These are phyloP conservation scores for Leccinum fibrillosum DNA, from an alignment of 768 basidiomycete species.

Conservation along the genomic window DNA sequence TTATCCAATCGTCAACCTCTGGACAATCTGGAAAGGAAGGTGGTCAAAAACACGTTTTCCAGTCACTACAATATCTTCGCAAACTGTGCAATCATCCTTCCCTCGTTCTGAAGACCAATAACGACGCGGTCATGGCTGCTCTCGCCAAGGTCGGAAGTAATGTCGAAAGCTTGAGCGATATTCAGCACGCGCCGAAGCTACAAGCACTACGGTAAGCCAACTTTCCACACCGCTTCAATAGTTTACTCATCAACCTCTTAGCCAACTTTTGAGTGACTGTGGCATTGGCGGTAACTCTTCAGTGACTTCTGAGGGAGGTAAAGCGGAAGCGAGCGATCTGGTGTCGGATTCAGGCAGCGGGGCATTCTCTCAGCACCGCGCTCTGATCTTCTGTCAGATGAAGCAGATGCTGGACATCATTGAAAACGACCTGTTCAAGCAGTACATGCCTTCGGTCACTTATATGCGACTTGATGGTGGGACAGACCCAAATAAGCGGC, in stretches of 20 bases:
- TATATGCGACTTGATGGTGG: constrained; percentile 98
- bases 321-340: constrained; percentile 66
- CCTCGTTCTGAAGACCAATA: constrained; percentile 76
- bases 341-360: constrained; percentile 45
- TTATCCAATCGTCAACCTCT: constrained; percentile 46
- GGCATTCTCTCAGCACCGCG: constrained; percentile 91
- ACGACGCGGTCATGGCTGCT: constrained; percentile 53
- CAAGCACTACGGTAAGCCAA: constrained; percentile 77
- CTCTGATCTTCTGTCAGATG: constrained; percentile 98
- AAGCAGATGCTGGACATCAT: constrained; percentile 99
- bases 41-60: constrained; percentile 88
- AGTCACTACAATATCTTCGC: constrained; percentile 92
- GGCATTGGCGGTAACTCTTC: constrained; percentile 70
- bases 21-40: constrained; percentile 35
- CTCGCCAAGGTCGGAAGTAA: constrained; percentile 54
- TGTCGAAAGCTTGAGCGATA: constrained; percentile 57
- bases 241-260: constrained; percentile 30
- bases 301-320: constrained; percentile 49
- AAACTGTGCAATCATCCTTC: constrained; percentile 98
- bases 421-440: constrained; percentile 87
- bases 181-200: constrained; percentile 91
- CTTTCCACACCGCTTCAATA: neutral
- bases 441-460: constrained; percentile 90
- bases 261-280: constrained; percentile 92
- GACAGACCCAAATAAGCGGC: constrained; percentile 91